phyloP scores from a whole-genome alignment of 441 rosid genomes.

The Aleurites moluccanus region DNA sequence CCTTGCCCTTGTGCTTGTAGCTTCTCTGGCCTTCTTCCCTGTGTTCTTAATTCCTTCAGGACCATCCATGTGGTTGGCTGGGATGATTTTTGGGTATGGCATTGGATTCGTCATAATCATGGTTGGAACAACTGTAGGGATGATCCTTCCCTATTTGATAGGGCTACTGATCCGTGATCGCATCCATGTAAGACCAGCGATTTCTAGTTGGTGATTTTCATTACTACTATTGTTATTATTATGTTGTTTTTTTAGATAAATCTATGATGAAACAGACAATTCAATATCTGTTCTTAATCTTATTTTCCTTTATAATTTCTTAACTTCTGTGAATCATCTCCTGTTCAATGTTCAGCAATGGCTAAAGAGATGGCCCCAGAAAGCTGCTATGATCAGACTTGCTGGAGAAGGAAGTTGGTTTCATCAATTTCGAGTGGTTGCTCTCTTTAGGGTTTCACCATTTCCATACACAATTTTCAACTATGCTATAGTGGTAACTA shows the following conservation, averaged over 20 bases:
- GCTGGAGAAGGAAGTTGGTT: constrained; percentile 98
- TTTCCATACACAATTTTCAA: constrained; percentile 98
- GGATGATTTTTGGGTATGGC: constrained; percentile 97
- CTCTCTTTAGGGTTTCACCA: constrained; percentile 88
- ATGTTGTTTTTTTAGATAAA: background rate
- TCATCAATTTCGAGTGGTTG: constrained; percentile 91
- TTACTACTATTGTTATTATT: background rate
- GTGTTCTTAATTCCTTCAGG: constrained; percentile 94
- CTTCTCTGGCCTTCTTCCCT: constrained; percentile 90
- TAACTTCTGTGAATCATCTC: constrained; percentile 16
- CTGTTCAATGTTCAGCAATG: constrained; percentile 62
- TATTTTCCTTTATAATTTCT: background rate
- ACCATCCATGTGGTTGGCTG: constrained; percentile 99
- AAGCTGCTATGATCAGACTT: constrained; percentile 78
- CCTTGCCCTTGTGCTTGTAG: constrained; percentile 75
- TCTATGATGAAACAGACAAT: background rate
- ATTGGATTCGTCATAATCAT: constrained; percentile 87
- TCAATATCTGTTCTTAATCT: background rate
- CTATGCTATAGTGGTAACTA: constrained; percentile 85
- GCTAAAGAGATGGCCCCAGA: constrained; percentile 90
- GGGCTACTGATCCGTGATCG: constrained; percentile 83
- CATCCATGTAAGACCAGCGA: constrained; percentile 64
- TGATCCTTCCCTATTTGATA: constrained; percentile 80
- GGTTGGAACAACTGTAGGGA: constrained; percentile 95
- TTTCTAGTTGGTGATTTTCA: constrained; percentile 2